phyloP scores from a whole-genome alignment of 371 early-diverging fungal genomes.

The Mortierella sp. region DNA sequence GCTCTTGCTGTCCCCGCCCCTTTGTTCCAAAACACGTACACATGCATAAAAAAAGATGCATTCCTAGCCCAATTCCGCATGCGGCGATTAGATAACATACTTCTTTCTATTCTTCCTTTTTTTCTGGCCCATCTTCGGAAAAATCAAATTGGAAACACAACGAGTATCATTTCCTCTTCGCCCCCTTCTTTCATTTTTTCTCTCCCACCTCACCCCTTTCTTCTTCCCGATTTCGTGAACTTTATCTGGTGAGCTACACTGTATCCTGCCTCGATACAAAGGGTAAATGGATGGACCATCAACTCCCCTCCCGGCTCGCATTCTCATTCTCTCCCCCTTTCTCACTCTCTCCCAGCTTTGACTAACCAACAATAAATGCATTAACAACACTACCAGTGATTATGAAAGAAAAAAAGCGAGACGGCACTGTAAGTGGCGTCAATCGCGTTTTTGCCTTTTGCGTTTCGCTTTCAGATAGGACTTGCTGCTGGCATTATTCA shows the following conservation, averaged over 20 bases:
- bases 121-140: background rate
- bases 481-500: no score
- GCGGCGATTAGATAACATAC: background rate
- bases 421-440: background rate
- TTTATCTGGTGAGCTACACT: background rate
- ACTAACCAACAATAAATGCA: background rate
- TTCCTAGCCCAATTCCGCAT: no score
- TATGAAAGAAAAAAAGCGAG: background rate
- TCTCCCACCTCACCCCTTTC: background rate
- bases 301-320: background rate
- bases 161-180: no score
- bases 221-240: background rate
- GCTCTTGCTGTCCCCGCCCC: no score
- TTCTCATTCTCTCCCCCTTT: background rate
- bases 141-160: background rate
- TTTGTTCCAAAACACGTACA: no score
- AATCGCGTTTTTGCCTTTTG: background rate
- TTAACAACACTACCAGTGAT: no score
- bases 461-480: no score
- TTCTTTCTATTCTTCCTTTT: no score
- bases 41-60: no score
- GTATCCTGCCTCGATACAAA: background rate
- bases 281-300: background rate
- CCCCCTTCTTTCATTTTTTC: no score
- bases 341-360: background rate